Conservation (phyloP, 2,329 filamentous ascomycete species). For the Penicillium expansum region DNA sequence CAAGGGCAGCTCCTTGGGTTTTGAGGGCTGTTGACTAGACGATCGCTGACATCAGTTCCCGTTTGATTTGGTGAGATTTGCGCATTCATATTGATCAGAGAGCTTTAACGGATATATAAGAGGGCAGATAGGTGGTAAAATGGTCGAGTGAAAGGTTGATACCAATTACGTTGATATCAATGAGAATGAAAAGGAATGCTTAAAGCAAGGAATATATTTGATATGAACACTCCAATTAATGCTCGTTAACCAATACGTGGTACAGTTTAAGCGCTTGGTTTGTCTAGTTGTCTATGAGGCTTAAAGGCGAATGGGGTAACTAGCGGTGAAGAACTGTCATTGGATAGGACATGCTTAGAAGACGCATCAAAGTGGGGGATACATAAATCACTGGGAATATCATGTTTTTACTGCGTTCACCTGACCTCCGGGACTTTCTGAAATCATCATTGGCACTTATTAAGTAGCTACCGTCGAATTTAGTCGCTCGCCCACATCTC, state of each 20-base stretch:
- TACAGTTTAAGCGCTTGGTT: not conserved
- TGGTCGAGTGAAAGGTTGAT: too few relatives aligned
- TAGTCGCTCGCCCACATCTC: not conserved
- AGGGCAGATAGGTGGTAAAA: not conserved
- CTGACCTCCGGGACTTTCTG: too few relatives aligned
- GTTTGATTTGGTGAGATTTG: not conserved
- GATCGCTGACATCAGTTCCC: not conserved
- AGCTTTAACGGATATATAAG: not conserved
- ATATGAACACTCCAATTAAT: not conserved
- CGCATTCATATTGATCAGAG: not conserved
- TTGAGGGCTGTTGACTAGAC: not conserved
- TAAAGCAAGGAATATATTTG: too few relatives aligned
- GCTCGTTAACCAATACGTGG: not conserved
- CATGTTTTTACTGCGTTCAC: too few relatives aligned
- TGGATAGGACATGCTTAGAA: too few relatives aligned
- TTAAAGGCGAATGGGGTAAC: not conserved
- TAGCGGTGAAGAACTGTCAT: not conserved
- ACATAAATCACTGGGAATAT: not conserved
- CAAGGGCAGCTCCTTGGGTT: not conserved
- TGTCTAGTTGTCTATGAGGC: not conserved
- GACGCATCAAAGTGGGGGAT: not conserved
- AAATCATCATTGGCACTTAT: not conserved
- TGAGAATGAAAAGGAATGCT: too few relatives aligned
- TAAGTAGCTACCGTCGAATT: not conserved
- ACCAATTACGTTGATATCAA: too few relatives aligned